phyloP scores from a whole-genome alignment of 768 basidiomycete genomes.

The Leccinum fibrillosum region DNA sequence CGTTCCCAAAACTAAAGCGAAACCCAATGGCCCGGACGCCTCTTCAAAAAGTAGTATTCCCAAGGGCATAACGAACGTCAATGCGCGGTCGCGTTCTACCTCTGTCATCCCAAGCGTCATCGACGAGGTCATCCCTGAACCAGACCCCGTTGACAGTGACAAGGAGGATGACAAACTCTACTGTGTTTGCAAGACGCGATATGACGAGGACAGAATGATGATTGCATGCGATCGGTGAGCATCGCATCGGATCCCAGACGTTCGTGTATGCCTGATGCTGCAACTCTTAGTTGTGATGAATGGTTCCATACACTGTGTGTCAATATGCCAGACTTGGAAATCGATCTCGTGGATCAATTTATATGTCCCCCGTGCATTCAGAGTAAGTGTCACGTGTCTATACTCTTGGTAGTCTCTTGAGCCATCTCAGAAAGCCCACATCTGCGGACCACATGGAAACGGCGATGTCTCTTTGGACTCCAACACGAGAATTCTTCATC shows the following conservation, averaged over 20 bases:
- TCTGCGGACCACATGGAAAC: conserved; percentile 76
- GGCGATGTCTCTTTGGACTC: conserved; percentile 69
- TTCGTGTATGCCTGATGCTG: background rate
- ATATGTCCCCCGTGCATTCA: conserved; percentile 79
- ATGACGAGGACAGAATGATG: conserved; percentile 87
- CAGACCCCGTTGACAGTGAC: conserved; percentile 43
- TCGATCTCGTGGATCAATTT: conserved; percentile 91
- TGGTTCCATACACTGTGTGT: conserved; percentile 94
- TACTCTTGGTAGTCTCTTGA: background rate
- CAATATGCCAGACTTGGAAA: conserved; percentile 71
- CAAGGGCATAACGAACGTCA: conserved; percentile 25
- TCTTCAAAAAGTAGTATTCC: conserved; percentile 17
- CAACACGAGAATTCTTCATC: conserved; percentile 61
- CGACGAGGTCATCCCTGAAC: conserved; percentile 44
- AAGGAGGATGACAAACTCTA: conserved; percentile 63
- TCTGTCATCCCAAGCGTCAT: conserved; percentile 60
- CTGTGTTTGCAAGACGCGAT: conserved; percentile 83
- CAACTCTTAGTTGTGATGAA: conserved; percentile 72
- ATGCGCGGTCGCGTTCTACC: conserved; percentile 62
- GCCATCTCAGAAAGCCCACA: conserved; percentile 50
- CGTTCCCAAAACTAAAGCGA: conserved; percentile 27
- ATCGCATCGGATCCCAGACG: background rate
- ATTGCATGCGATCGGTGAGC: conserved; percentile 89
- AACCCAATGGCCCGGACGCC: conserved; percentile 9
- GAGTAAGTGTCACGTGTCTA: conserved; percentile 47